Percentiles rank a stretch among this genome's conserved stretches.
Conservation (phyloP, 345 rosid genomes). For the Erucastrum elatum region DNA sequence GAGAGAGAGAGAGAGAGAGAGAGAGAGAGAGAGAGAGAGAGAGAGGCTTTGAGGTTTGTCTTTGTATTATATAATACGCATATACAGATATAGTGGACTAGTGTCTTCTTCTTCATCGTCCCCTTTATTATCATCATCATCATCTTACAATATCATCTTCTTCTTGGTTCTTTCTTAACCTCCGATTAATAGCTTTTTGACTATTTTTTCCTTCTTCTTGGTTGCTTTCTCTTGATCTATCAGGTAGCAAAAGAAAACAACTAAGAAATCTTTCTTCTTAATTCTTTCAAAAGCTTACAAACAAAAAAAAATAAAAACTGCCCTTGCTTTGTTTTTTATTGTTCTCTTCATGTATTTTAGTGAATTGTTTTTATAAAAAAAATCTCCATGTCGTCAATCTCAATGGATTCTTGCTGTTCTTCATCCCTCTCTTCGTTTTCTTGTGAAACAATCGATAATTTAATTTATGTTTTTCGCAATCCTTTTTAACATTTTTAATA, state of each 20-base stretch:
- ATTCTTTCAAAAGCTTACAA: conserved; percentile 31
- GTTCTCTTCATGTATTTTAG: conserved; percentile 37
- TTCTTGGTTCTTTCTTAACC: conserved; percentile 42
- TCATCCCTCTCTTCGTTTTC: conserved; percentile 40
- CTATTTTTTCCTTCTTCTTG: conserved; percentile 30
- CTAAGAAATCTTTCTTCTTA: conserved; percentile 12
- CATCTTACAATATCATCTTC: conserved; percentile 36
- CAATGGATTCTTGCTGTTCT: conserved; percentile 42
- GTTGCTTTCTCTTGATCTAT: conserved; percentile 52
- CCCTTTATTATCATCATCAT: conserved; percentile 32
- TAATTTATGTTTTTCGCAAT: conserved; percentile 9
- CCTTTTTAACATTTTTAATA: not conserved
- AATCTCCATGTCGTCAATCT: conserved; percentile 41
- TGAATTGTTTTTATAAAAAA: conserved; percentile 35
- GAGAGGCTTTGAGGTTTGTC: conserved; percentile 39
- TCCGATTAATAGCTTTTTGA: conserved; percentile 36
- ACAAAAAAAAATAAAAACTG: conserved; percentile 16
- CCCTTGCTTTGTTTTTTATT: conserved; percentile 30
- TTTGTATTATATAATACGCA: conserved; percentile 20
- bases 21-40: conserved; percentile 17
- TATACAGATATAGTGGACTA: not conserved
- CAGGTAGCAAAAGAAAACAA: conserved; percentile 17
- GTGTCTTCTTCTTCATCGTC: conserved; percentile 36
- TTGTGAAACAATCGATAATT: conserved; percentile 25
- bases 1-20: not conserved